phyloP scores from a whole-genome alignment of 345 rosid genomes.

The Excoecaria agallocha region DNA sequence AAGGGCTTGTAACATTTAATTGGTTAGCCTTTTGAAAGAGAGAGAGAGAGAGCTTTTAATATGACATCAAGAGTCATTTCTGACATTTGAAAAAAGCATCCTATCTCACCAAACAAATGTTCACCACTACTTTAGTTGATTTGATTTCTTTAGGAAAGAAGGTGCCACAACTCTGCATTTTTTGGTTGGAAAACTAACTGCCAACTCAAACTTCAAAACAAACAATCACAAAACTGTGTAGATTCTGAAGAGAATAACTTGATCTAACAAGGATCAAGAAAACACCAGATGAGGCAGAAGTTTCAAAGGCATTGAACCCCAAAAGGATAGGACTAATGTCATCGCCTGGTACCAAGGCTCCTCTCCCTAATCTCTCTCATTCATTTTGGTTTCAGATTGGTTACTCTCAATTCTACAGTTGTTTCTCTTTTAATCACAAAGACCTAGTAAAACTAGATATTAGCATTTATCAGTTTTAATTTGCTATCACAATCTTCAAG shows the following conservation, averaged over 20 bases:
- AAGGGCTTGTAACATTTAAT: neutral
- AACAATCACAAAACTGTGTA: neutral
- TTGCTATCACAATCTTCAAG: neutral
- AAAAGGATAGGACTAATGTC: neutral
- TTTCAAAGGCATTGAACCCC: neutral
- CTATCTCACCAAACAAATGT: neutral
- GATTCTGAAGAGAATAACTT: no score
- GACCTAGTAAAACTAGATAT: neutral
- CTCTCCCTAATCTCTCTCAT: neutral
- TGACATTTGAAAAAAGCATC: neutral
- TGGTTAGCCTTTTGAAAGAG: neutral
- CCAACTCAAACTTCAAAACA: no score
- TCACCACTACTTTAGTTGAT: neutral
- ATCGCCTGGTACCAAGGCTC: neutral
- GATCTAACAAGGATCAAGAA: neutral
- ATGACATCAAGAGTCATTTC: neutral
- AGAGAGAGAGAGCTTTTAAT: neutral
- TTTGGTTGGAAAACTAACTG: no score
- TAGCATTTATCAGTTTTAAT: neutral
- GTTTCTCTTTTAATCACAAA: neutral
- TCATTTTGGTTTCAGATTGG: neutral
- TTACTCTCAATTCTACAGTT: no score
- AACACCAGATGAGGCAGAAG: neutral
- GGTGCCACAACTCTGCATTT: neutral
- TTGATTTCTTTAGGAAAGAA: neutral